A percentile compares a stretch with the other conserved stretches of the same genome.
These are phyloP conservation scores for Thelonectria rubi DNA, from an alignment of 2,329 filamentous ascomycete species.

Conservation along the genomic window DNA sequence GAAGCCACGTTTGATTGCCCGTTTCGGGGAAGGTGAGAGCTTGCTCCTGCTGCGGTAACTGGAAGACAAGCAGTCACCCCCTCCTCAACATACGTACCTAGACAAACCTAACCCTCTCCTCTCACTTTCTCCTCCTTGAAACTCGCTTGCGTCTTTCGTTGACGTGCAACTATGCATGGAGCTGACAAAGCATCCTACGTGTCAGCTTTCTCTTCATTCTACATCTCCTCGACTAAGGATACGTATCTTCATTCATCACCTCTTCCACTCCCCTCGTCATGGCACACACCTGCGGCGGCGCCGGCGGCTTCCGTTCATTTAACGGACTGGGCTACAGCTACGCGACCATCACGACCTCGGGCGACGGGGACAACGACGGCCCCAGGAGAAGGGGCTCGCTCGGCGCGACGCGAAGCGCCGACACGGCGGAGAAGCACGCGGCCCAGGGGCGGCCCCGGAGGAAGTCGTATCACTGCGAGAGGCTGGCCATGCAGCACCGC, in stretches of 20 bases:
- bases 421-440: not conserved
- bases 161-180: too few relatives aligned
- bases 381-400: not conserved
- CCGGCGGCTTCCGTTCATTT: slow-evolving; percentile 5
- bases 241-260: not conserved
- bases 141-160: too few relatives aligned
- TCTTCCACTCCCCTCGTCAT: not conserved
- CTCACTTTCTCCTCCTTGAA: too few relatives aligned
- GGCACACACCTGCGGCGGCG: slow-evolving; percentile 4
- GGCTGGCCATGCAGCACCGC: not conserved
- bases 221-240: not conserved
- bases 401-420: not conserved
- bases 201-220: not conserved
- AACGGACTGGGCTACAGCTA: slow-evolving; percentile 10
- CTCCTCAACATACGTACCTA: too few relatives aligned
- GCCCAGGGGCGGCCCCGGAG: not conserved
- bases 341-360: slow-evolving; percentile 1
- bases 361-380: not conserved
- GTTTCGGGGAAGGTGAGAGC: too few relatives aligned
- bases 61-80: too few relatives aligned
- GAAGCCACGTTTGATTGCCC: too few relatives aligned
- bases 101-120: too few relatives aligned
- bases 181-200: not conserved
- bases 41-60: too few relatives aligned
- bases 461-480: slow-evolving; percentile 1